Base-by-base conservation (phyloP, 2,329 filamentous ascomycete species). In the Trichoderma oligosporum region DNA sequence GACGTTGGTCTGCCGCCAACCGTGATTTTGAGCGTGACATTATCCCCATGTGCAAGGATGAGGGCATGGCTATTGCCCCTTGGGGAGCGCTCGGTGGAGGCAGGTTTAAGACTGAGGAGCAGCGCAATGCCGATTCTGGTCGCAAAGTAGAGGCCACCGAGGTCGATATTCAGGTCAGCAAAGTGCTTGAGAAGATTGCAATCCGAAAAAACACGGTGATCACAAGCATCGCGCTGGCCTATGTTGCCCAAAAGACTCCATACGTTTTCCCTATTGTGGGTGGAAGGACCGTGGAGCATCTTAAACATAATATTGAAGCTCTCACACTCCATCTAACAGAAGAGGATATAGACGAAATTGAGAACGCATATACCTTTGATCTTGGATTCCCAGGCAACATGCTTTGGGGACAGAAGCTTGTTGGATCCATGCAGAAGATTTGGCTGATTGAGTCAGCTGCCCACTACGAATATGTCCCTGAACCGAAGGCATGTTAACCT, bases 201-300 rank as follows among this genome's bases (percentile, higher is more conserved):
- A 62, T 64, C 22, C 71, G 72, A 59, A 76, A 76, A 62, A 68
- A 69, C 60, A 76, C 74, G 2, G 62, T 69, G 52, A 71, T 79
- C 61, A 78, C 76, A 14, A 76, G 75, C 60, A 68, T 81, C 57
- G 87, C 88, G 7, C 71, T 91, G 22, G 87, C 88, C 2, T 91
- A 91, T 66, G 83, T 91, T 12, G 80, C 88, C 78, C 79, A 83
- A 62, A 90, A 91, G 73, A 76, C 84, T 0, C 82, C 86, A 0
- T 83, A 89, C 64, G 84, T 91, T 11, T 89, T 89, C 66, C 88
- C 88, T 1, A 83, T 91, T 38, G 76, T 90, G 4, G 87, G 88
- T 9, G 85, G 85, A 0, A 79, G 87, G 9, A 90, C 84, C 63
- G 70, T 88, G 8, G 82, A 86, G 48, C 87, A 91, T 66, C 73